These are phyloP conservation scores for Bacterosira constricta DNA, from an alignment of 108 stramenopile genomes.

Conservation along the genomic window DNA sequence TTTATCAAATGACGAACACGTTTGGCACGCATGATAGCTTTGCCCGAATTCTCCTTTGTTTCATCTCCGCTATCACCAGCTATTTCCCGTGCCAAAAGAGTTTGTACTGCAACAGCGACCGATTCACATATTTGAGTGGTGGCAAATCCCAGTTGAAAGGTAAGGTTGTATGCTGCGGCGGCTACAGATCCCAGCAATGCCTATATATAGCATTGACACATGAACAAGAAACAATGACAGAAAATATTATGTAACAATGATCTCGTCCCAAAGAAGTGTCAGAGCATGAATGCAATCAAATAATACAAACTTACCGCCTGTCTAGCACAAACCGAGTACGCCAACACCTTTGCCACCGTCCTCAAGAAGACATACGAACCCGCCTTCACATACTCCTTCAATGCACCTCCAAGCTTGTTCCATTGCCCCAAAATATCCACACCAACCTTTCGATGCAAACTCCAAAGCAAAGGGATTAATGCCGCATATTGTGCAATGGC, in stretches of 20 bases:
- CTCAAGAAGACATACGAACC: slow-evolving; percentile 81
- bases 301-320: slow-evolving; percentile 51
- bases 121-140: slow-evolving; percentile 94
- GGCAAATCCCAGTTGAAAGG: slow-evolving; percentile 93
- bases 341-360: slow-evolving; percentile 86
- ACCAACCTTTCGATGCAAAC: slow-evolving; percentile 70
- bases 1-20: slow-evolving; percentile 80
- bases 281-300: too few species aligned
- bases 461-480: slow-evolving; percentile 73
- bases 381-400: slow-evolving; percentile 76
- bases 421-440: slow-evolving; percentile 72
- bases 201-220: neutral
- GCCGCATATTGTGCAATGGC: slow-evolving; percentile 87
- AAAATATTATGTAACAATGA: too few species aligned
- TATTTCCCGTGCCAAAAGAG: slow-evolving; percentile 84
- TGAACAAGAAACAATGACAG: neutral
- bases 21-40: slow-evolving; percentile 32
- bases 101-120: slow-evolving; percentile 83
- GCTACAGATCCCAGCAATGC: slow-evolving; percentile 83
- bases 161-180: slow-evolving; percentile 91
- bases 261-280: too few species aligned
- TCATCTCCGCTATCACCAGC: slow-evolving; percentile 20
- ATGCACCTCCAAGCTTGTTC: slow-evolving; percentile 45
- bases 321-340: slow-evolving; percentile 87
- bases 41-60: slow-evolving; percentile 1